Evolutionary conservation across 441 rosid species (phyloP).

Genomic region (Erysimum cheiri): DNA sequence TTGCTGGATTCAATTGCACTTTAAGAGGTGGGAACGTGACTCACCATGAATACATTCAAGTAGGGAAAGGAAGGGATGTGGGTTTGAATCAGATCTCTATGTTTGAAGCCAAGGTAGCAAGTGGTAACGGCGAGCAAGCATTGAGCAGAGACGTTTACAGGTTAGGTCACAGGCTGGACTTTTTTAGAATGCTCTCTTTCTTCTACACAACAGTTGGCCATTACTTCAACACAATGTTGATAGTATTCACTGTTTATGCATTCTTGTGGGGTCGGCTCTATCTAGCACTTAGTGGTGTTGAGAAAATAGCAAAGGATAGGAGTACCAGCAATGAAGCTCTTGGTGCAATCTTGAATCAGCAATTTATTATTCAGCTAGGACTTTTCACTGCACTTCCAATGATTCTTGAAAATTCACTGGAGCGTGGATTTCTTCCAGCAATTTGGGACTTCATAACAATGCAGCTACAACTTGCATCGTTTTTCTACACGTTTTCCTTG

Average conservation of each 20-base stretch:
- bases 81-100: slow-evolving; percentile 88
- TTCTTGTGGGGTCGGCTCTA: slow-evolving; percentile 92
- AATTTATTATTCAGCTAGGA: slow-evolving; percentile 68
- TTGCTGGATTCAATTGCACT: slow-evolving; percentile 92
- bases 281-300: slow-evolving; percentile 89
- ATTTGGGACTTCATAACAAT: slow-evolving; percentile 70
- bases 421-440: slow-evolving; percentile 72
- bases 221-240: slow-evolving; percentile 74
- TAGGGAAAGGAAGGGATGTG: slow-evolving; percentile 96
- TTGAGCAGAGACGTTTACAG: slow-evolving; percentile 91
- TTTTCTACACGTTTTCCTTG: slow-evolving; percentile 71
- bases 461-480: slow-evolving; percentile 69
- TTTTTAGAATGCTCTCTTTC: slow-evolving; percentile 88
- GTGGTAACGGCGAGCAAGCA: slow-evolving; percentile 93
- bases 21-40: slow-evolving; percentile 91
- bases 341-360: slow-evolving; percentile 65
- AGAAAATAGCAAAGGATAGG: slow-evolving; percentile 52
- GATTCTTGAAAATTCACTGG: slow-evolving; percentile 66
- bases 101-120: slow-evolving; percentile 92
- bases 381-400: slow-evolving; percentile 74
- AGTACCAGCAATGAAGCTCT: slow-evolving; percentile 59
- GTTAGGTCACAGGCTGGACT: slow-evolving; percentile 87
- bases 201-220: slow-evolving; percentile 75
- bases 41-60: slow-evolving; percentile 93
- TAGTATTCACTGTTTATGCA: slow-evolving; percentile 73